These are phyloP conservation scores for Forsythia viridissima DNA, from an alignment of 257 asterid genomes.

Conservation along the genomic window DNA sequence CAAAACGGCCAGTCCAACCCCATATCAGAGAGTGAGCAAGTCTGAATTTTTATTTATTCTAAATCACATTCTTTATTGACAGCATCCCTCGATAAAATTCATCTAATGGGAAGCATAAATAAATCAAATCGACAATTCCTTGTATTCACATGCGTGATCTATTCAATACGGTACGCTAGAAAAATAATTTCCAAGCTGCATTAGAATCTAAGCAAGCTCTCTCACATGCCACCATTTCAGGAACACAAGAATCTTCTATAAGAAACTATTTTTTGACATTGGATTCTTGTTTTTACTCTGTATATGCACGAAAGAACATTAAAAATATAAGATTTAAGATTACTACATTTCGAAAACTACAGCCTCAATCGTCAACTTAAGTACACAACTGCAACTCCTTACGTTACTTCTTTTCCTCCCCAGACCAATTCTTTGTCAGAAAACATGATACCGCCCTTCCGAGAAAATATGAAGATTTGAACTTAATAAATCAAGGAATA, in stretches of 20 bases:
- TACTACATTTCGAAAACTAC: not conserved
- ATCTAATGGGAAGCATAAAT: not conserved
- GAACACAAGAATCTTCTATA: not conserved
- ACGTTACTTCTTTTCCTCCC: constrained; percentile 5
- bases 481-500: constrained; percentile 31
- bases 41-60: not conserved
- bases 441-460: constrained; percentile 6
- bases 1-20: not conserved
- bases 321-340: not conserved
- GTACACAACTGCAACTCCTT: not conserved
- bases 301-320: not conserved
- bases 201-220: not conserved
- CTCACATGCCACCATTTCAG: not conserved
- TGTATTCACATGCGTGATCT: not conserved
- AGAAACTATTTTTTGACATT: not conserved
- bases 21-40: not conserved
- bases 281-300: not conserved
- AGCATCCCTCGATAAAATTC: not conserved
- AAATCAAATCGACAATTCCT: not conserved
- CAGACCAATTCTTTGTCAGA: not conserved
- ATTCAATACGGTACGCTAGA: not conserved
- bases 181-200: not conserved
- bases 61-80: not conserved
- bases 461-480: constrained; percentile 3
- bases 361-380: not conserved